phyloP scores from a whole-genome alignment of 1,284 basidiomycete genomes.

The Porphyrellus sp. region DNA sequence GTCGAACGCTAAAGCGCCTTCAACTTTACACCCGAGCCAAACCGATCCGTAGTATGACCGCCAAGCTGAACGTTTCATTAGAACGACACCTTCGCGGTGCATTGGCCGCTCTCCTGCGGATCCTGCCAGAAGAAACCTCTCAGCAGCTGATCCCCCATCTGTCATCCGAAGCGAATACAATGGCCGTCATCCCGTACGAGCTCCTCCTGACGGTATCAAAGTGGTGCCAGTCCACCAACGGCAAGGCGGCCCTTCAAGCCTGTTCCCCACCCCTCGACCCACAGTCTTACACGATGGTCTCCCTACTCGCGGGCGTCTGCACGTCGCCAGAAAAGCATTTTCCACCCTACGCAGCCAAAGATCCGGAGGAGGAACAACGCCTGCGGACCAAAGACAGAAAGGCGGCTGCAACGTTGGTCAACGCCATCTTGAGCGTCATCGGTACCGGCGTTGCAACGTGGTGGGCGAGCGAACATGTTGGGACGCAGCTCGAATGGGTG shows the following conservation, averaged over 20 bases:
- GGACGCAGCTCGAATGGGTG: constrained; percentile 73
- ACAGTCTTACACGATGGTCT: constrained; percentile 60
- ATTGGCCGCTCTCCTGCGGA: constrained; percentile 43
- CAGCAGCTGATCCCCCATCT: constrained; percentile 41
- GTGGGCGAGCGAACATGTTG: constrained; percentile 63
- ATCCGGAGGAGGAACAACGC: constrained; percentile 39
- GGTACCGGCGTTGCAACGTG: constrained; percentile 65
- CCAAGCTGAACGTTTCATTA: constrained; percentile 59
- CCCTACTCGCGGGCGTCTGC: constrained; percentile 70
- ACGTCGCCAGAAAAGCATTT: constrained; percentile 72
- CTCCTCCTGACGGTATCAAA: constrained; percentile 57
- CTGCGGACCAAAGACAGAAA: constrained; percentile 53
- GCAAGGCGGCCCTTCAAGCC: constrained; percentile 42
- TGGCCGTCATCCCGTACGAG: constrained; percentile 54
- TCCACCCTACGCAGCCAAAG: constrained; percentile 44
- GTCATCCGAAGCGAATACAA: constrained; percentile 24
- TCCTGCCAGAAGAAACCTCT: constrained; percentile 48
- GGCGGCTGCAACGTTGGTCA: constrained; percentile 64
- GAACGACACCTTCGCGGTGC: constrained; percentile 57
- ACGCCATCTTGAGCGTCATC: constrained; percentile 64
- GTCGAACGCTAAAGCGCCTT: too few relatives aligned
- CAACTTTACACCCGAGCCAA: too few relatives aligned
- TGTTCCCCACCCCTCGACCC: constrained; percentile 48
- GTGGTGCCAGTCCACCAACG: constrained; percentile 60
- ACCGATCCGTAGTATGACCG: constrained; percentile 9